phyloP scores from a whole-genome alignment of 148 eudicot species.

The Simmondsia chinensis region DNA sequence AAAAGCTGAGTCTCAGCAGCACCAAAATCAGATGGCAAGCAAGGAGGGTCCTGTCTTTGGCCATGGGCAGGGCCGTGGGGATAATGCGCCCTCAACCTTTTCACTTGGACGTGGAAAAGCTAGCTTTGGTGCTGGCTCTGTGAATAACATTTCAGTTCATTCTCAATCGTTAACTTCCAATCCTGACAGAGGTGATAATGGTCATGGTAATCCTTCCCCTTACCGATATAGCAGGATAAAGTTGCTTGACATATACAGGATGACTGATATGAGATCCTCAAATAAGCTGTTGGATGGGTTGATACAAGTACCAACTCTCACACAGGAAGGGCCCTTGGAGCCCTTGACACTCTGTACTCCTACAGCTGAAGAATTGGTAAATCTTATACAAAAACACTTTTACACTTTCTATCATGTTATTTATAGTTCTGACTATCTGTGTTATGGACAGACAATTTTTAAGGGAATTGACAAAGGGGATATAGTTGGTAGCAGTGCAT shows the following conservation, averaged over 20 bases:
- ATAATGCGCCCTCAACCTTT: slow-evolving; percentile 32
- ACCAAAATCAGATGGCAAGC: slow-evolving; percentile 36
- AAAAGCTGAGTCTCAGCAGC: slow-evolving; percentile 44
- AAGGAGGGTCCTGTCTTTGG: slow-evolving; percentile 45
- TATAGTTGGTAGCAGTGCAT: slow-evolving; percentile 71
- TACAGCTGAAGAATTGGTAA: slow-evolving; percentile 71
- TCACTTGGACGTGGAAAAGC: slow-evolving; percentile 59
- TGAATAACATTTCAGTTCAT: slow-evolving; percentile 13
- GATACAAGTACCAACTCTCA: slow-evolving; percentile 58
- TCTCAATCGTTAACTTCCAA: slow-evolving; percentile 22
- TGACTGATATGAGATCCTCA: slow-evolving; percentile 35
- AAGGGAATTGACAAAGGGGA: slow-evolving; percentile 93
- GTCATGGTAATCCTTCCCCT: slow-evolving; percentile 35
- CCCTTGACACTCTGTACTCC: slow-evolving; percentile 78
- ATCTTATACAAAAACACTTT: background rate
- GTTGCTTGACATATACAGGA: slow-evolving; percentile 66
- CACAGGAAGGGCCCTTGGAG: slow-evolving; percentile 64
- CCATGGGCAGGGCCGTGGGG: slow-evolving; percentile 86
- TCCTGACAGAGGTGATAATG: slow-evolving; percentile 47
- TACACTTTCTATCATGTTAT: slow-evolving; percentile 4
- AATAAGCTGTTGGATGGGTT: slow-evolving; percentile 39
- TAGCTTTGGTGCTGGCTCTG: slow-evolving; percentile 24
- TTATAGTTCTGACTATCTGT: slow-evolving; percentile 9
- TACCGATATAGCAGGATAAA: slow-evolving; percentile 61
- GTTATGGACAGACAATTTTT: slow-evolving; percentile 45